These are phyloP conservation scores for Plantago lanceolata DNA, from an alignment of 305 asterid genomes.

Conservation along the genomic window DNA sequence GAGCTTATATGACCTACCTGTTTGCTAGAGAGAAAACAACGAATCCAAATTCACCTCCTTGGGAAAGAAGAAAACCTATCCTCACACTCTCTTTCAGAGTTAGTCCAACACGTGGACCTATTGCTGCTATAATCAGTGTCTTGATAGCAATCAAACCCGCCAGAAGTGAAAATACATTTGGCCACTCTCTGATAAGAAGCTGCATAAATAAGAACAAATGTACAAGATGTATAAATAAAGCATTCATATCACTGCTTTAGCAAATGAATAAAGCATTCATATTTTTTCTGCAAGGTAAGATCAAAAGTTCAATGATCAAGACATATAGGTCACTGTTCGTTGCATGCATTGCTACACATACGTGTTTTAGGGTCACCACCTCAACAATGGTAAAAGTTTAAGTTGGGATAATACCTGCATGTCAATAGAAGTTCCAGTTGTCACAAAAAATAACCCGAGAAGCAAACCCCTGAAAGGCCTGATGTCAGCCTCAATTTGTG, in stretches of 20 bases:
- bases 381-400: not conserved
- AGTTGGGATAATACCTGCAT: constrained; percentile 57
- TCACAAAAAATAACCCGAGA: constrained; percentile 91
- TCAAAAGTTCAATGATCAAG: too few species aligned
- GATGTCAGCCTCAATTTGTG: constrained; percentile 98
- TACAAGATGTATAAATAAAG: constrained; percentile 8
- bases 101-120: constrained; percentile 94
- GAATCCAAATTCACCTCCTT: constrained; percentile 98
- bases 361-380: not conserved
- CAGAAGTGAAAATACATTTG: constrained; percentile 87
- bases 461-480: constrained; percentile 97
- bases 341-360: not conserved
- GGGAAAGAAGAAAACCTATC: constrained; percentile 96
- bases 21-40: constrained; percentile 95
- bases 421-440: constrained; percentile 95
- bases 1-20: constrained; percentile 45
- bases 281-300: too few species aligned
- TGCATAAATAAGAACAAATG: constrained; percentile 35
- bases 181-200: constrained; percentile 99
- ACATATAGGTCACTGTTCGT: not conserved
- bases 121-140: constrained; percentile 84
- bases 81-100: constrained; percentile 87
- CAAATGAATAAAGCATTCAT: not conserved
- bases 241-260: not conserved
- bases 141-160: constrained; percentile 89